Conservation (phyloP, 1,284 basidiomycete species). For the Puccinia novopanici region DNA sequence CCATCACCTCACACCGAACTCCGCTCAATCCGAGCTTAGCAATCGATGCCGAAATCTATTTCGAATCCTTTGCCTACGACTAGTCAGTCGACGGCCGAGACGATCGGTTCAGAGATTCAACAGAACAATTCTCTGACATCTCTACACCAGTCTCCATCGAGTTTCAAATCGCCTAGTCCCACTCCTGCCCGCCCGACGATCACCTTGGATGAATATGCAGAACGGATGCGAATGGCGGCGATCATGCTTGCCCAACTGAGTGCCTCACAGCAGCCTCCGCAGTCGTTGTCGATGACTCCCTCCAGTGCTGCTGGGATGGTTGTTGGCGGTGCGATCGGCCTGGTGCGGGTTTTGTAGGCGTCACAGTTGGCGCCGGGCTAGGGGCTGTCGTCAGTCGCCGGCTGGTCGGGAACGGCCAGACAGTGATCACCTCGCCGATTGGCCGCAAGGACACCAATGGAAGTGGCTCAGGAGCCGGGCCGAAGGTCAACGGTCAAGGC, state of each 20-base stretch:
- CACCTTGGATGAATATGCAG: conserved; percentile 88
- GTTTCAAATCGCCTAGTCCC: conserved; percentile 45
- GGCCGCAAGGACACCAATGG: conserved; percentile 48
- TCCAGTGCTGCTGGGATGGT: conserved; percentile 57
- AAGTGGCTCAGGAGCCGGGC: neutral
- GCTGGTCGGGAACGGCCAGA: conserved; percentile 27
- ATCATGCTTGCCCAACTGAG: conserved; percentile 98
- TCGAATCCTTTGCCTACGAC: neutral
- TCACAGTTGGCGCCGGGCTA: conserved; percentile 56
- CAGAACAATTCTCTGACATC: conserved; percentile 32
- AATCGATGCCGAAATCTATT: neutral
- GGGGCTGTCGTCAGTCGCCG: conserved; percentile 54
- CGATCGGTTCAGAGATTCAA: neutral
- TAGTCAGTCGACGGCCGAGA: neutral
- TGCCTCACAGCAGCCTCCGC: conserved; percentile 64
- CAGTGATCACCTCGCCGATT: conserved; percentile 41
- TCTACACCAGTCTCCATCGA: conserved; percentile 14
- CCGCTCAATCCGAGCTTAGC: neutral
- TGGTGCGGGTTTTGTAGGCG: conserved; percentile 56
- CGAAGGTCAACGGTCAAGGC: conserved; percentile 51
- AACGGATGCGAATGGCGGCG: conserved; percentile 95
- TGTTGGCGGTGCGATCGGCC: conserved; percentile 56
- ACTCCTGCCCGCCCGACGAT: conserved; percentile 59
- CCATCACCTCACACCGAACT: neutral
- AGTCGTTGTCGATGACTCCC: conserved; percentile 53